These are phyloP conservation scores for Beta vulgaris DNA, from an alignment of 148 eudicot species.

Conservation along the genomic window DNA sequence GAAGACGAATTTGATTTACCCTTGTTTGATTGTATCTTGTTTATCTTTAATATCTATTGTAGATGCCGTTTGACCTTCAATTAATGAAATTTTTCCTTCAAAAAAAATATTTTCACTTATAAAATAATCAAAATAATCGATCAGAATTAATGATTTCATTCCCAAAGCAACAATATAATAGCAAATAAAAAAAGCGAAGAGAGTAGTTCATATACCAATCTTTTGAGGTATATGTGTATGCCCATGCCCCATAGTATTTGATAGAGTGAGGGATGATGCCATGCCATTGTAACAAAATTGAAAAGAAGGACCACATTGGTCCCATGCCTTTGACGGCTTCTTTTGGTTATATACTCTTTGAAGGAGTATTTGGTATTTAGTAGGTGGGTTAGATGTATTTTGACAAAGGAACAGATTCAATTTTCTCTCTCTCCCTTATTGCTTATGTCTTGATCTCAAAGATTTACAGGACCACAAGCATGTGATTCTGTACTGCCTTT, in stretches of 20 bases:
- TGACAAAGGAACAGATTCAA: constrained; percentile 25
- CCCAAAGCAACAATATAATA: too few relatives aligned
- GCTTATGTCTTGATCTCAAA: constrained; percentile 36
- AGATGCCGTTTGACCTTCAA: too few relatives aligned
- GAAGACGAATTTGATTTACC: too few relatives aligned
- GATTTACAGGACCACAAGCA: constrained; percentile 39
- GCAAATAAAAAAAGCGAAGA: too few relatives aligned
- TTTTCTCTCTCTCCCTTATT: not conserved
- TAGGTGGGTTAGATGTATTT: constrained; percentile 16
- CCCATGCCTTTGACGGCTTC: constrained; percentile 17
- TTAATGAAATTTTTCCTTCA: too few relatives aligned
- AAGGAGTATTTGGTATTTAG: not conserved
- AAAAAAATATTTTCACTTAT: too few relatives aligned
- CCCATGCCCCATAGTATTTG: not conserved
- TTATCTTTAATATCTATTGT: too few relatives aligned
- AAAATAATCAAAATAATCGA: too few relatives aligned
- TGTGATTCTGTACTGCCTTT: constrained; percentile 34
- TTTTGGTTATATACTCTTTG: constrained; percentile 14
- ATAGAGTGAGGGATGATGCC: not conserved
- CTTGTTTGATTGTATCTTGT: too few relatives aligned
- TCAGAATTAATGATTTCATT: too few relatives aligned
- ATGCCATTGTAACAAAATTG: not conserved
- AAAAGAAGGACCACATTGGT: not conserved
- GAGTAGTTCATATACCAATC: too few relatives aligned
- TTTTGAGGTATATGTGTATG: too few relatives aligned